Percentiles rank a stretch among this genome's conserved stretches.
These are phyloP conservation scores for Dianthus caryophyllus DNA, from an alignment of 148 eudicot species.

Conservation along the genomic window DNA sequence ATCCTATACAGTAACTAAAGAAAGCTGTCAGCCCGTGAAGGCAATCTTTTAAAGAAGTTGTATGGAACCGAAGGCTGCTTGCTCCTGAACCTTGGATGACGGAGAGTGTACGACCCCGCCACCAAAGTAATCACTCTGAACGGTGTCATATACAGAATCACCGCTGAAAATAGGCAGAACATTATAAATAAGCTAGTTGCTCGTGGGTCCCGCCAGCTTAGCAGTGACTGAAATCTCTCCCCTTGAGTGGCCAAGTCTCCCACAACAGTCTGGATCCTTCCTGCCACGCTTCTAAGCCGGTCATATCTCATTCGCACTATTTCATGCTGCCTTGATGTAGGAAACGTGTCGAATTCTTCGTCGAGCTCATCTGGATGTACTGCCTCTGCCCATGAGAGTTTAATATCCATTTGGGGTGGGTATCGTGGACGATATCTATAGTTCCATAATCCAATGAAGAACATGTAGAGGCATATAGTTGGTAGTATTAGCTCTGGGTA, in stretches of 20 bases:
- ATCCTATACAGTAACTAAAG: slow-evolving; percentile 11
- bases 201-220: slow-evolving; percentile 60
- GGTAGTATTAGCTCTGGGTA: slow-evolving; percentile 55
- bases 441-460: slow-evolving; percentile 54
- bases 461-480: slow-evolving; percentile 54
- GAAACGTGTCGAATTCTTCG: slow-evolving; percentile 52
- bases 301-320: slow-evolving; percentile 50
- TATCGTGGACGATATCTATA: slow-evolving; percentile 42
- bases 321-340: slow-evolving; percentile 46
- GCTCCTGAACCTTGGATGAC: slow-evolving; percentile 53
- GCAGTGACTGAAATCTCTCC: slow-evolving; percentile 49
- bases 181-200: slow-evolving; percentile 47
- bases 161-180: slow-evolving; percentile 47
- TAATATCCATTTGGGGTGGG: slow-evolving; percentile 60
- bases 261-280: slow-evolving; percentile 45
- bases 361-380: slow-evolving; percentile 46
- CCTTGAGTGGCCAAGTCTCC: slow-evolving; percentile 37
- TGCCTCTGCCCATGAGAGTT: slow-evolving; percentile 61
- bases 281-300: slow-evolving; percentile 53
- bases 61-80: slow-evolving; percentile 46
- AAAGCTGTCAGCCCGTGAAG: slow-evolving; percentile 36
- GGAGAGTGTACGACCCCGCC: slow-evolving; percentile 36
- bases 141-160: slow-evolving; percentile 45
- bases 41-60: slow-evolving; percentile 28
- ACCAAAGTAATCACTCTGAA: slow-evolving; percentile 38